Evolutionary conservation across 345 rosid species (phyloP).

Genomic region (Balakata baccata): DNA sequence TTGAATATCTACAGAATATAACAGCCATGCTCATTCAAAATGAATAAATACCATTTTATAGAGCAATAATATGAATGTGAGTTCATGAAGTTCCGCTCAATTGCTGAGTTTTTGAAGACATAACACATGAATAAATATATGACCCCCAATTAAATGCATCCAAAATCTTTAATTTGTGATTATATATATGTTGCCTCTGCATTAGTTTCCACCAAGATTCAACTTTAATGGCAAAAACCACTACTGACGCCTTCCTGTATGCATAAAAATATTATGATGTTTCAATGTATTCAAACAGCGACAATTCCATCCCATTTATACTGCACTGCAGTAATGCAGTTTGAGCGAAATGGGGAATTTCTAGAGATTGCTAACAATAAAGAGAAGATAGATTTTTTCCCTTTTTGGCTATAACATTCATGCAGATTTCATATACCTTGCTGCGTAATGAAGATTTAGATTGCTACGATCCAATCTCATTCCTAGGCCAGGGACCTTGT

Average conservation of each 20-base stretch:
- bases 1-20: slow-evolving; percentile 57
- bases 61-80: background rate
- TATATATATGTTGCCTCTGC: background rate
- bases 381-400: background rate
- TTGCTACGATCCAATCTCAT: slow-evolving; percentile 92
- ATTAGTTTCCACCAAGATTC: background rate
- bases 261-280: background rate
- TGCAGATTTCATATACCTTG: slow-evolving; percentile 45
- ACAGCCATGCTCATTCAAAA: background rate
- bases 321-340: background rate
- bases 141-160: background rate
- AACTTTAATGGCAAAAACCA: background rate
- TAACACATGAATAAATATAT: background rate
- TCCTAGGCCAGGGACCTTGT: slow-evolving; percentile 96
- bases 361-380: background rate
- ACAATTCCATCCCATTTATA: background rate
- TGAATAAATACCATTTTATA: background rate
- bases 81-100: background rate
- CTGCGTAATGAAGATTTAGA: slow-evolving; percentile 87
- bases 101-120: too few relatives aligned
- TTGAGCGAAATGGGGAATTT: background rate
- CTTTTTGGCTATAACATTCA: background rate
- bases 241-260: background rate
- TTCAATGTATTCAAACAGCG: background rate
- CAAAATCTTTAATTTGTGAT: background rate